phyloP scores from a whole-genome alignment of 345 rosid genomes.

The Populus davidiana region DNA sequence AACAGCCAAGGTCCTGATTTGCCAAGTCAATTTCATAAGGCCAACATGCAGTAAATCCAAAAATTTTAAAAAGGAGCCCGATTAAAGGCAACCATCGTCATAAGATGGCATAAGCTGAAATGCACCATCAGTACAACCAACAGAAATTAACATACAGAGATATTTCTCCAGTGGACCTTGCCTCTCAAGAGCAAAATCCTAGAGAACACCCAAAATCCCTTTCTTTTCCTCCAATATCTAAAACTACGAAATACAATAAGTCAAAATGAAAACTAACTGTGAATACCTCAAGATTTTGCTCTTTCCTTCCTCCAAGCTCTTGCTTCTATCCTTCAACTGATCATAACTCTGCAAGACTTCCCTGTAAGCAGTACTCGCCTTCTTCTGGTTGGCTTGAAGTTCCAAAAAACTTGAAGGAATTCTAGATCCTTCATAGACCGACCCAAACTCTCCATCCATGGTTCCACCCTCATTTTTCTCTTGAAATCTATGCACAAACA shows the following conservation, averaged over 20 bases:
- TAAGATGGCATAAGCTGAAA: too few species aligned
- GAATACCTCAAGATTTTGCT: constrained; percentile 51
- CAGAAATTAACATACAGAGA: too few species aligned
- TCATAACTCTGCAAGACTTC: constrained; percentile 49
- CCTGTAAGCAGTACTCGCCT: constrained; percentile 26
- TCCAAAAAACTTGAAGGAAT: constrained; percentile 19
- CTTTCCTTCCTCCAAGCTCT: constrained; percentile 35
- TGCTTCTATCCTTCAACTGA: constrained; percentile 20
- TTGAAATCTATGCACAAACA: constrained; percentile 9
- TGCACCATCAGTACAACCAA: too few species aligned
- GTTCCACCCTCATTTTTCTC: constrained; percentile 16
- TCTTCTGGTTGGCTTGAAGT: constrained; percentile 23
- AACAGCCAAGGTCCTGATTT: too few species aligned
- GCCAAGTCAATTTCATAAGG: too few species aligned
- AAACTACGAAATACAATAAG: neutral
- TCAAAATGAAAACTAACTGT: neutral
- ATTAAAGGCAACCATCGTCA: too few species aligned
- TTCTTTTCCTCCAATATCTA: neutral
- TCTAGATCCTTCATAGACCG: constrained; percentile 5
- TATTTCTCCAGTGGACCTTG: too few species aligned
- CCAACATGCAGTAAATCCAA: too few species aligned
- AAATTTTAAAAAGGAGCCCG: too few species aligned
- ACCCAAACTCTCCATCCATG: neutral
- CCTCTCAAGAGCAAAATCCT: too few species aligned
- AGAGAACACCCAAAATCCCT: neutral